Evolutionary conservation across 2,329 filamentous ascomycete species (phyloP), one percentile per base, ranked within the genome.

Genomic region (Lecanoromycetidae sp.): DNA sequence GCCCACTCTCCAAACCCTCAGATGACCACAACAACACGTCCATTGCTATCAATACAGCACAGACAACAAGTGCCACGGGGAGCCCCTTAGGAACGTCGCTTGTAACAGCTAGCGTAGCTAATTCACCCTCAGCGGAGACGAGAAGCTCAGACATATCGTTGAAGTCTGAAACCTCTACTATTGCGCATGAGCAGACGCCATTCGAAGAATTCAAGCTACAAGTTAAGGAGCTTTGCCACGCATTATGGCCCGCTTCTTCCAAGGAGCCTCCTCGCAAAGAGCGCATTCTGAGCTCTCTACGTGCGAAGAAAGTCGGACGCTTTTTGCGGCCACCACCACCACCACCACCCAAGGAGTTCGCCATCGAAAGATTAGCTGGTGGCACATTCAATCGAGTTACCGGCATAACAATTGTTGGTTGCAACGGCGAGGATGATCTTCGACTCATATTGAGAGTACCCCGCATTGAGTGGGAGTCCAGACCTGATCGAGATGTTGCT

Each of bases 321-420:
- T 30, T 7, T 20, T 20, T 6, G 19, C 8, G 8, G 20, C 20
- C 30, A 15, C 17, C 12, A 15, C 4, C 20, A 27, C 39, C 32
- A 5, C 23, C 12, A 33, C 19, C 34, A 13, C n/a, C 22, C 26
- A 45, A 48, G 22, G 25, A 30, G 1, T 43, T 52, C 17, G 6
- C 34, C 13, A 35, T 49, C 27, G 50, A 52, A n/a, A 35, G 43
- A 2, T 32, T 52, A 20, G 5, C 7, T 13, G 50, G 46, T 17
- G 46, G 50, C 27, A 38, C 30, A 23, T 49, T 44, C 34, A 49
- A 46, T 15, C 36, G 50, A 12, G 22, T 52, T 13, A 43, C 38
- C 9, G 42, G 50, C 13, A 39, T 49, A 10, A 49, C 35, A 23
- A 34, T 34, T 30, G 36, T 35, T 20, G 27, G 20, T 19, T 26